Conservation (phyloP, 768 basidiomycete genomes). For the Boletus sensibilis region DNA sequence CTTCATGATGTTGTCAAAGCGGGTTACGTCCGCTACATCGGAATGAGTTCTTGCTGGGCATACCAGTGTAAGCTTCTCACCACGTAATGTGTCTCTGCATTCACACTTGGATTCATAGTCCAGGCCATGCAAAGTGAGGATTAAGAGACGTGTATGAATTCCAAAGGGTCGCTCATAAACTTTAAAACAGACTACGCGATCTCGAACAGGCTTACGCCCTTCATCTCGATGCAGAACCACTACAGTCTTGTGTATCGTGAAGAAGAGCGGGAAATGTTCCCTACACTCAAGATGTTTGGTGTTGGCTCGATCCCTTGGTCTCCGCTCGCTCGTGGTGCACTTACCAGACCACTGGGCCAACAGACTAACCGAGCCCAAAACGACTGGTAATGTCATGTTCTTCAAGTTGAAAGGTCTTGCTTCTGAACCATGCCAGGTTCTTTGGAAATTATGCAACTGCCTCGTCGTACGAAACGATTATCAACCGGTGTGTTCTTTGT, state of each 20-base stretch:
- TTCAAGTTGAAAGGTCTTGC: not conserved
- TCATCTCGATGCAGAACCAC: constrained; percentile 67
- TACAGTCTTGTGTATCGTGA: constrained; percentile 58
- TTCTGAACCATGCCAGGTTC: constrained; percentile 23
- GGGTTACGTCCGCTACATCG: constrained; percentile 48
- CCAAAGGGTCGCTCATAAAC: not conserved
- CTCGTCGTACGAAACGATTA: constrained; percentile 26
- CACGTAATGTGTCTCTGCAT: not conserved
- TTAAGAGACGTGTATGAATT: not conserved
- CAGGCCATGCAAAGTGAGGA: constrained; percentile 41
- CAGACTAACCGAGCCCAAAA: constrained; percentile 25
- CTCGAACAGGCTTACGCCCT: constrained; percentile 46
- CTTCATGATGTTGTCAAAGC: constrained; percentile 50
- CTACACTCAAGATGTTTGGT: constrained; percentile 45
- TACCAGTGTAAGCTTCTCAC: constrained; percentile 35
- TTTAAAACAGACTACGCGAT: constrained; percentile 38
- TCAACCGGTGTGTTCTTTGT: constrained; percentile 23
- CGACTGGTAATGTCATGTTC: constrained; percentile 21
- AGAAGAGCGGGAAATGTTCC: constrained; percentile 60
- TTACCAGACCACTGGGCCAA: constrained; percentile 34
- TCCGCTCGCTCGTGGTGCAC: constrained; percentile 39
- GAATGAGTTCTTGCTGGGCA: constrained; percentile 43
- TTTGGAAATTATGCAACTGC: constrained; percentile 24
- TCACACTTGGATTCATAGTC: constrained; percentile 23
- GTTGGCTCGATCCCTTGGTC: constrained; percentile 48